phyloP scores from a whole-genome alignment of 2,329 filamentous ascomycete species.

The Neonectria magnoliae region DNA sequence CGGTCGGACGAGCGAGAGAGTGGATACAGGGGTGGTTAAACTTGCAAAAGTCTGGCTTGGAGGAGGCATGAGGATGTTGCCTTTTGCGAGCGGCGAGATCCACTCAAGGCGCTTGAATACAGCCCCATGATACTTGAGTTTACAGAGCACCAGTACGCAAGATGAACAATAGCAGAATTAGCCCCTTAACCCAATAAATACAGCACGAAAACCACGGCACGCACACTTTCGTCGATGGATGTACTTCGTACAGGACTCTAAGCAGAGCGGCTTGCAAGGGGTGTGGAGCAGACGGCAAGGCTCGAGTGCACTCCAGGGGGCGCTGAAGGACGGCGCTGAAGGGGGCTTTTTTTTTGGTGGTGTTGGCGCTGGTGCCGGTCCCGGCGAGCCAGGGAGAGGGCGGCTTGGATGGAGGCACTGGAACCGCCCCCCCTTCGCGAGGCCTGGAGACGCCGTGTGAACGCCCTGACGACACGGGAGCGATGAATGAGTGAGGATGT shows the following conservation, averaged over 20 bases:
- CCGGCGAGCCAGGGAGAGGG: slow-evolving; percentile 5
- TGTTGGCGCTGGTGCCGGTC: background rate
- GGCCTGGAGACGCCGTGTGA: slow-evolving; percentile 21
- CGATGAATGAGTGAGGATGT: background rate
- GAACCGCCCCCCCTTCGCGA: slow-evolving; percentile 22
- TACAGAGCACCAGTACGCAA: background rate
- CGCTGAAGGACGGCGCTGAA: background rate
- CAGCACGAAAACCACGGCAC: background rate
- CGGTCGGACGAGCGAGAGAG: slow-evolving; percentile 16
- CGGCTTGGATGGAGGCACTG: slow-evolving; percentile 20
- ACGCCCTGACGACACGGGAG: slow-evolving; percentile 16
- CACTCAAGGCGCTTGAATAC: background rate
- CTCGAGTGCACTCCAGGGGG: background rate
- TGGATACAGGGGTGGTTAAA: slow-evolving; percentile 17
- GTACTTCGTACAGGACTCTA: background rate
- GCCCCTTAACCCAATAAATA: background rate
- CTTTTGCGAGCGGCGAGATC: background rate
- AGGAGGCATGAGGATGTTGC: slow-evolving; percentile 3
- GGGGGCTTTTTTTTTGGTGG: background rate
- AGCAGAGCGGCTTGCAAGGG: background rate
- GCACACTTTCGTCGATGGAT: background rate
- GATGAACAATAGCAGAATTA: background rate
- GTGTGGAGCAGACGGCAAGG: background rate
- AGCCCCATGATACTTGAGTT: background rate
- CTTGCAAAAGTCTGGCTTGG: slow-evolving; percentile 4